phyloP scores from a whole-genome alignment of 371 early-diverging fungal species.

The Blakeslea trispora region DNA sequence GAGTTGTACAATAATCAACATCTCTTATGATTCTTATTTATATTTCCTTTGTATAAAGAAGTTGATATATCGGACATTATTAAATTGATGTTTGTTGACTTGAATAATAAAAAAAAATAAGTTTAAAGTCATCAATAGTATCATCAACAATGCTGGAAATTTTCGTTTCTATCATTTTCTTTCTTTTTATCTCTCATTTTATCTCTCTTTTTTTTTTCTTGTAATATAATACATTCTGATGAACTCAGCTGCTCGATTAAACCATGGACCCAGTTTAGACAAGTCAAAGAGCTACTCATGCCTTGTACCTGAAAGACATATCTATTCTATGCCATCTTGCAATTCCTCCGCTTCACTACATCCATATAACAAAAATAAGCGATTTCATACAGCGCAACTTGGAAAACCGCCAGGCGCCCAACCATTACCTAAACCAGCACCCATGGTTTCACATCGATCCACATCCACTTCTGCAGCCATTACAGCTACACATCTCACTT shows the following conservation, averaged over 20 bases:
- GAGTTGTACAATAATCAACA: no score
- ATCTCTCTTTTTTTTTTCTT: not conserved
- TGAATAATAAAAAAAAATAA: conserved; percentile 4
- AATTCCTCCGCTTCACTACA: conserved; percentile 1
- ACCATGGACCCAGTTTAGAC: not conserved
- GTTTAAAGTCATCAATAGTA: not conserved
- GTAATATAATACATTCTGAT: no score
- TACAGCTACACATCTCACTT: no score
- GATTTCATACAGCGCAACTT: conserved; percentile 16
- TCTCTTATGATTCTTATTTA: no score
- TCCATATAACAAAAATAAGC: not conserved
- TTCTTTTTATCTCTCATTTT: conserved; percentile 2
- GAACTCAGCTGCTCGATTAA: not conserved
- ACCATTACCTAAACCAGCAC: not conserved
- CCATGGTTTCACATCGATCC: no score
- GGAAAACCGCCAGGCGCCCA: conserved; percentile 16
- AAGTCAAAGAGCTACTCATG: conserved; percentile 9
- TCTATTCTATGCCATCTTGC: not conserved
- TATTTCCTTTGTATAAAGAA: no score
- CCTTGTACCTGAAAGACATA: not conserved
- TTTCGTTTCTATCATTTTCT: no score
- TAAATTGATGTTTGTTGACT: no score
- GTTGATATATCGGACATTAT: no score
- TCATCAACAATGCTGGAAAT: no score
- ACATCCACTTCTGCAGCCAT: not conserved